A percentile compares a stretch with the other conserved stretches of the same genome.
Evolutionary conservation across 208 protist species (phyloP).

Genomic region (Sergeia podlipaevii): DNA sequence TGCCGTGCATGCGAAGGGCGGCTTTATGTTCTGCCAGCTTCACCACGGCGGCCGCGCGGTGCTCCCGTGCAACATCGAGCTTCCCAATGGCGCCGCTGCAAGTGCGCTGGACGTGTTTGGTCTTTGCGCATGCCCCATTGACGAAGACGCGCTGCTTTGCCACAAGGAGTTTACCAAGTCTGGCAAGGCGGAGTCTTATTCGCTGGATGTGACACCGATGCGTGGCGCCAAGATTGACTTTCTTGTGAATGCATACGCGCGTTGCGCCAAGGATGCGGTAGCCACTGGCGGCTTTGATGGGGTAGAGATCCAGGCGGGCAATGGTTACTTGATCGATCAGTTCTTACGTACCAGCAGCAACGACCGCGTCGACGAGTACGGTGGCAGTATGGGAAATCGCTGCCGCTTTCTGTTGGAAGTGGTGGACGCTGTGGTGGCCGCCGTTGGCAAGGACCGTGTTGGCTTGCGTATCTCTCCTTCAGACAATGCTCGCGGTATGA

Average conservation of each 20-base stretch:
- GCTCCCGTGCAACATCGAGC: slow-evolving; percentile 5
- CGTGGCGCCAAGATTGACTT: slow-evolving; percentile 31
- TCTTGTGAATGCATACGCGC: slow-evolving; percentile 39
- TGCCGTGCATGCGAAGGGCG: slow-evolving; percentile 57
- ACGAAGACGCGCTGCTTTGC: too few relatives aligned
- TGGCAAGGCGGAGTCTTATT: slow-evolving; percentile 9
- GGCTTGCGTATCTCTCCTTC: slow-evolving; percentile 39
- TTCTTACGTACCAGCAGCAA: slow-evolving; percentile 71
- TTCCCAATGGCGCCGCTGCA: background rate
- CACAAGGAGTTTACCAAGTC: slow-evolving; percentile 3
- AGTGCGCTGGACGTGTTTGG: background rate
- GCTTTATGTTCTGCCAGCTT: slow-evolving; percentile 46
- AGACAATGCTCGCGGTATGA: slow-evolving; percentile 13
- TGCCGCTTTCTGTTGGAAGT: slow-evolving; percentile 48
- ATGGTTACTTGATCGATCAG: slow-evolving; percentile 79
- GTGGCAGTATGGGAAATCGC: slow-evolving; percentile 59
- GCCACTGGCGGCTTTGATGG: slow-evolving; percentile 81
- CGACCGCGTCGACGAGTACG: slow-evolving; percentile 66
- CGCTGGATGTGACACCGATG: slow-evolving; percentile 6
- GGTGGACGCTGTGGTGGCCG: slow-evolving; percentile 32
- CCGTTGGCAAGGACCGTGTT: slow-evolving; percentile 21
- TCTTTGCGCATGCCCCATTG: background rate
- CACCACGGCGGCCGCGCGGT: slow-evolving; percentile 18
- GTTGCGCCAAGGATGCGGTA: slow-evolving; percentile 47
- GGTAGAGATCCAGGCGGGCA: slow-evolving; percentile 74